A percentile compares a stretch with the other conserved stretches of the same genome.
phyloP scores from a whole-genome alignment of 2,329 filamentous ascomycete species.

The Balansia obtecta region DNA sequence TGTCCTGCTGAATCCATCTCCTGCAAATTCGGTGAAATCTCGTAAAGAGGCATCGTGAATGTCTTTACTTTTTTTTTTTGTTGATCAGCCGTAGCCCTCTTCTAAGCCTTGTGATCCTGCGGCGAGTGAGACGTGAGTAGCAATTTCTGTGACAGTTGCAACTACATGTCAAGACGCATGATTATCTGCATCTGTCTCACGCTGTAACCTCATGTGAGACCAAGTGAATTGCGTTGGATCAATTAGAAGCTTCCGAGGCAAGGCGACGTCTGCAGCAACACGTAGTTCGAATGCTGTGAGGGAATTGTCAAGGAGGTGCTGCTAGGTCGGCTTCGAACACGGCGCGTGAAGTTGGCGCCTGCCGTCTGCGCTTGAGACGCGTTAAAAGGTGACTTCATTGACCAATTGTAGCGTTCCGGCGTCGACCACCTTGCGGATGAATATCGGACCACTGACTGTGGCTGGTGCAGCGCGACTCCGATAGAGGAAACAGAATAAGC shows the following conservation, averaged over 20 bases:
- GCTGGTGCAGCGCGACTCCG: not conserved
- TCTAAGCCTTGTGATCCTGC: no score
- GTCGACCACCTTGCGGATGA: constrained; percentile 1
- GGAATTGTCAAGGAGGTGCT: not conserved
- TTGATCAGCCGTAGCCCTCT: not conserved
- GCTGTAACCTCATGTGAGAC: not conserved
- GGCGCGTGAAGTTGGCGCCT: constrained; percentile 5
- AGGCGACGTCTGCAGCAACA: not conserved
- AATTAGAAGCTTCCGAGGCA: not conserved
- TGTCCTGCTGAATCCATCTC: constrained; percentile 28
- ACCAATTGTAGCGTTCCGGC: not conserved
- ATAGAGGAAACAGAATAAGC: not conserved
- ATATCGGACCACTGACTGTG: not conserved
- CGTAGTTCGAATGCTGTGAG: not conserved
- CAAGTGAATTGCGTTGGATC: not conserved
- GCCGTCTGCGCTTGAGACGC: constrained; percentile 1
- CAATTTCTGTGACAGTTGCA: not conserved
- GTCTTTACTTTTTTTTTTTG: no score
- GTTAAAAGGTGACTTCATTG: not conserved
- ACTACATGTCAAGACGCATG: not conserved
- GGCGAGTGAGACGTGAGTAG: no score
- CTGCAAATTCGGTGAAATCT: constrained; percentile 35
- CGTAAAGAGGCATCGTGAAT: constrained; percentile 32
- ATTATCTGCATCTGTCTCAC: not conserved
- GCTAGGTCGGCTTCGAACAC: not conserved